A percentile compares a stretch with the other conserved stretches of the same genome.
These are phyloP conservation scores for Neophaeococcomyces aloes DNA, from an alignment of 2,329 filamentous ascomycete species.

Conservation along the genomic window DNA sequence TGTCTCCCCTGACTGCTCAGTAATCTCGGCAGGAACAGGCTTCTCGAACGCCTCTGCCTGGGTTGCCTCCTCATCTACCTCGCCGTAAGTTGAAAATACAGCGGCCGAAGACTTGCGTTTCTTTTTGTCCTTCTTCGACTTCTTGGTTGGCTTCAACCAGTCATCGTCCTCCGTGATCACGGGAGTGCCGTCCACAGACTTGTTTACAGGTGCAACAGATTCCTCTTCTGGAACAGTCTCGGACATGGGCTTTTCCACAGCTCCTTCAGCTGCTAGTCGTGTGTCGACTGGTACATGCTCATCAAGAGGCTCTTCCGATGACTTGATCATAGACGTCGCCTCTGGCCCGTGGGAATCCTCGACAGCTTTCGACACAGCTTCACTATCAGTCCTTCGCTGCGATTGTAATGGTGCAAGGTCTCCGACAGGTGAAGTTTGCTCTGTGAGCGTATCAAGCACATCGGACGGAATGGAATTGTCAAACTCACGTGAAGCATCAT, in stretches of 20 bases:
- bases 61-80: not conserved
- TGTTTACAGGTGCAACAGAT: not conserved
- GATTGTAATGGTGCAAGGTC: not conserved
- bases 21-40: not conserved
- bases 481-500: not conserved
- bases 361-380: not conserved
- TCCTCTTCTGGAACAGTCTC: not conserved
- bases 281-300: not conserved
- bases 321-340: not conserved
- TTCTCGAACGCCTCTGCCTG: not conserved
- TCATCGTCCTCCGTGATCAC: slow-evolving; percentile 4
- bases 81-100: not conserved
- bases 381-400: not conserved
- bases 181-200: not conserved
- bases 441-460: slow-evolving; percentile 1
- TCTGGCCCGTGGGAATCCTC: not conserved
- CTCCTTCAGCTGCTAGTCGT: not conserved
- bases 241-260: not conserved
- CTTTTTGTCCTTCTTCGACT: slow-evolving; percentile 12
- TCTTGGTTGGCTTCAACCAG: slow-evolving; percentile 5
- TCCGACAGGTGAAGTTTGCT: not conserved
- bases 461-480: not conserved
- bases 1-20: too few relatives aligned
- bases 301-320: not conserved
- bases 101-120: slow-evolving; percentile 6